Conservation (phyloP, 306 rosid species). For the Erythrophleum fordii region DNA sequence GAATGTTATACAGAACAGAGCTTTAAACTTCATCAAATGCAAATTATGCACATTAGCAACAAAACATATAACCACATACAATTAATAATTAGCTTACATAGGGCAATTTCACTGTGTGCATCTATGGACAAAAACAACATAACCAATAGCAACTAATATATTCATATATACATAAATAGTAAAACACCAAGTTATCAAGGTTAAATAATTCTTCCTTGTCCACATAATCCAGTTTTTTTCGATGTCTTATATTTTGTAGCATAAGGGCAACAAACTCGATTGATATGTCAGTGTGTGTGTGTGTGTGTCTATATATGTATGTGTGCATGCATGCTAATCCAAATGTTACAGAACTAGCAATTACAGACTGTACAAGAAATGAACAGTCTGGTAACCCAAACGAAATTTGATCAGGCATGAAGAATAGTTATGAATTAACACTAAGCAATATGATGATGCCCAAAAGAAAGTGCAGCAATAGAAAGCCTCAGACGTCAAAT, state of each 20-base stretch:
- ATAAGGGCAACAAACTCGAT: constrained; percentile 23
- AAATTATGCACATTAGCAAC: not conserved
- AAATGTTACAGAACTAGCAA: constrained; percentile 27
- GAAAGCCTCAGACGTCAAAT: not conserved
- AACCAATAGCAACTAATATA: constrained; percentile 18
- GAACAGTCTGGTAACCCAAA: not conserved
- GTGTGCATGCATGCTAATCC: not conserved
- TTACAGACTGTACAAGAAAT: not conserved
- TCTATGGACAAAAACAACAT: not conserved
- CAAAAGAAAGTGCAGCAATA: not conserved
- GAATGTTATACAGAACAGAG: constrained; percentile 40
- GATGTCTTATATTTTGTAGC: constrained; percentile 2
- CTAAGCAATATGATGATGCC: not conserved
- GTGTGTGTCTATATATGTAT: not conserved
- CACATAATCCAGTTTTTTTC: constrained; percentile 10
- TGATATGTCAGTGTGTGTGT: not conserved
- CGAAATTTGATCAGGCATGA: not conserved
- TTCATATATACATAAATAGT: constrained; percentile 19
- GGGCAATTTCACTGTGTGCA: not conserved
- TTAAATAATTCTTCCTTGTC: constrained; percentile 21
- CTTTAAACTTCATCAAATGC: constrained; percentile 5
- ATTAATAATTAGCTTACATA: constrained; percentile 15
- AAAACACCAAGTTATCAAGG: not conserved
- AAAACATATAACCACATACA: constrained; percentile 5
- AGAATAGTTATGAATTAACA: not conserved